These are phyloP conservation scores for Casaregolazyma lundiana DNA, from an alignment of 1,139 yeast genomes.

Conservation along the genomic window DNA sequence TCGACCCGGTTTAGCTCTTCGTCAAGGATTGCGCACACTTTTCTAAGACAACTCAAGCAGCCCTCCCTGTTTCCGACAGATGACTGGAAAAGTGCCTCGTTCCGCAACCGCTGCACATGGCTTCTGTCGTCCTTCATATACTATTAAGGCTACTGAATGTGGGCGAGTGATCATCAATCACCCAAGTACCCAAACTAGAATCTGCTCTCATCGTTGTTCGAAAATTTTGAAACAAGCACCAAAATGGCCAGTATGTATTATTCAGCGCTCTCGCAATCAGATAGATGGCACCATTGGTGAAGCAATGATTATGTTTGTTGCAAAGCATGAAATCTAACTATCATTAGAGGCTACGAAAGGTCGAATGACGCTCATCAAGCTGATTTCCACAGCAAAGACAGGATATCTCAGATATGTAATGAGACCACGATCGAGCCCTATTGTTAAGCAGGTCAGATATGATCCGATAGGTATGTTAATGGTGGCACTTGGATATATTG, in stretches of 20 bases:
- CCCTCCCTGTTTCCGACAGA: slow-evolving; percentile 23
- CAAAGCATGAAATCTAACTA: background rate
- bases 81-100: slow-evolving; percentile 22
- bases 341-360: slow-evolving; percentile 5
- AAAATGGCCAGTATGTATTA: slow-evolving; percentile 10
- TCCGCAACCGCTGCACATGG: slow-evolving; percentile 1
- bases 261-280: background rate
- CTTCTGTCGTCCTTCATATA: slow-evolving; percentile 3
- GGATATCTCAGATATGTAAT: slow-evolving; percentile 78
- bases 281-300: background rate
- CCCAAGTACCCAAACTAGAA: background rate
- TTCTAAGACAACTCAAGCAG: slow-evolving; percentile 18
- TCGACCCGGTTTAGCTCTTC: slow-evolving; percentile 12
- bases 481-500: slow-evolving; percentile 13
- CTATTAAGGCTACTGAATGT: background rate
- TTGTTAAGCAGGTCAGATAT: slow-evolving; percentile 77
- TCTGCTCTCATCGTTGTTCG: background rate
- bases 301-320: background rate
- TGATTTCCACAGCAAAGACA: slow-evolving; percentile 80
- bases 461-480: slow-evolving; percentile 62
- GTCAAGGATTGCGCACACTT: slow-evolving; percentile 17
- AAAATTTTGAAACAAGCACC: background rate
- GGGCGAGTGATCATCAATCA: background rate
- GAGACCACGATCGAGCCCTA: slow-evolving; percentile 76
- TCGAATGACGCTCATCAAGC: slow-evolving; percentile 48